Evolutionary conservation across 108 stramenopile genomes (phyloP).

Genomic region (Conticribra guillardii): DNA sequence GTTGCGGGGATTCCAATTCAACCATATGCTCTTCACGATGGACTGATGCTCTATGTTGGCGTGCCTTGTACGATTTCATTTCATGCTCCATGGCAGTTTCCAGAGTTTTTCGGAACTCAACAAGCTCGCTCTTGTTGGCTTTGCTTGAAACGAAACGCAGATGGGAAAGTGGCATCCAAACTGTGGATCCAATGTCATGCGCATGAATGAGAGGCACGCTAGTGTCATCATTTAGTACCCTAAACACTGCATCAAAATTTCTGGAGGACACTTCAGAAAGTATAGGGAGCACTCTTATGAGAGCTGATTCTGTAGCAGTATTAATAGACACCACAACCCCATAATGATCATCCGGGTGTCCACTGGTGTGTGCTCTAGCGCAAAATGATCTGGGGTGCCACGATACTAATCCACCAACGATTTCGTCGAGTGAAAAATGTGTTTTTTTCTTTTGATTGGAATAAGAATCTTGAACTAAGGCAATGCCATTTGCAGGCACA

Average conservation of each 20-base stretch:
- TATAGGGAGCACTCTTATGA: constrained; percentile 22
- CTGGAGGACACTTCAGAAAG: constrained; percentile 6
- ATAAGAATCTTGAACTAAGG: background rate
- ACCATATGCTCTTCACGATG: constrained; percentile 9
- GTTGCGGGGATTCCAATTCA: background rate
- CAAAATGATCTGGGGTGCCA: constrained; percentile 1
- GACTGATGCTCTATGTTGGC: background rate
- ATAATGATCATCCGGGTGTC: constrained; percentile 3
- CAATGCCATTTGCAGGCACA: background rate
- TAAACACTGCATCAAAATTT: background rate
- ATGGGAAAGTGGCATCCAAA: constrained; percentile 22
- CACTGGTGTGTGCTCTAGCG: background rate
- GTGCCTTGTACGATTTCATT: constrained; percentile 7
- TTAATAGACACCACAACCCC: constrained; percentile 31
- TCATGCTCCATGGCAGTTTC: constrained; percentile 6
- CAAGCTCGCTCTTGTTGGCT: background rate
- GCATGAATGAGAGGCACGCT: constrained; percentile 5
- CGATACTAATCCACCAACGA: constrained; percentile 34
- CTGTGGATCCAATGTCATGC: constrained; percentile 17
- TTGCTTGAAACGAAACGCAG: constrained; percentile 29
- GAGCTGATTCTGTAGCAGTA: constrained; percentile 12
- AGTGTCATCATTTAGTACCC: constrained; percentile 6
- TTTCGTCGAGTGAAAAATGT: constrained; percentile 23
- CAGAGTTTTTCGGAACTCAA: constrained; percentile 6
- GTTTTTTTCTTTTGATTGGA: background rate